These are phyloP conservation scores for Iris macrosiphon DNA, from an alignment of 106 monocot species.

Conservation along the genomic window DNA sequence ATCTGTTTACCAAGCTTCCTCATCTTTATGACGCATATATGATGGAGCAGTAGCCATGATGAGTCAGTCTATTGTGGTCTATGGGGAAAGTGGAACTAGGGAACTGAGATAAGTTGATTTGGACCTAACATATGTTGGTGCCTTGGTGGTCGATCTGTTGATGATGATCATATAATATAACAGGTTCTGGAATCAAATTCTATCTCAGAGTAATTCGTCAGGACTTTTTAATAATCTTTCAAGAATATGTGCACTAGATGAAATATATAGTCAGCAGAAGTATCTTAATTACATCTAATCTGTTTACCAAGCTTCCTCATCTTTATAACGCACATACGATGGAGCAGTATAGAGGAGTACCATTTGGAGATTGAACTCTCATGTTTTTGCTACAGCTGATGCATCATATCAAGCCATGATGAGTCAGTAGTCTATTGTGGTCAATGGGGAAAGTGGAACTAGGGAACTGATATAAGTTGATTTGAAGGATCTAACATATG, in stretches of 20 bases:
- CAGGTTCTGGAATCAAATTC: constrained; percentile 66
- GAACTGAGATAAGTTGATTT: constrained; percentile 60
- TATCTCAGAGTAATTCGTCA: no score
- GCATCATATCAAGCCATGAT: constrained; percentile 55
- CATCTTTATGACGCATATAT: constrained; percentile 56
- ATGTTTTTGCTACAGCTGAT: constrained; percentile 67
- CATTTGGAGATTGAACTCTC: constrained; percentile 54
- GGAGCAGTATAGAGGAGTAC: constrained; percentile 54
- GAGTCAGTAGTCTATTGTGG: constrained; percentile 52
- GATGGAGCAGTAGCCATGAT: constrained; percentile 69
- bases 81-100: constrained; percentile 60
- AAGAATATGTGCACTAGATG: constrained; percentile 50
- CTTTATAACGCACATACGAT: constrained; percentile 60
- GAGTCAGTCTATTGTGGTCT: constrained; percentile 51
- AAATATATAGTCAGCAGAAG: constrained; percentile 64
- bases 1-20: constrained; percentile 56
- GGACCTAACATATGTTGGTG: constrained; percentile 62
- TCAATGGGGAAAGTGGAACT: constrained; percentile 61
- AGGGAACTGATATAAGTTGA: constrained; percentile 59
- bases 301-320: constrained; percentile 56
- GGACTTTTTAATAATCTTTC: constrained; percentile 63
- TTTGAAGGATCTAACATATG: constrained; percentile 57
- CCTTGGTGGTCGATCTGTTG: constrained; percentile 32
- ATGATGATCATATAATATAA: constrained; percentile 35
- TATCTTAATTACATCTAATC: constrained; percentile 58